Base-by-base conservation (phyloP, 106 monocot species). In the Vanilla planifolia region DNA sequence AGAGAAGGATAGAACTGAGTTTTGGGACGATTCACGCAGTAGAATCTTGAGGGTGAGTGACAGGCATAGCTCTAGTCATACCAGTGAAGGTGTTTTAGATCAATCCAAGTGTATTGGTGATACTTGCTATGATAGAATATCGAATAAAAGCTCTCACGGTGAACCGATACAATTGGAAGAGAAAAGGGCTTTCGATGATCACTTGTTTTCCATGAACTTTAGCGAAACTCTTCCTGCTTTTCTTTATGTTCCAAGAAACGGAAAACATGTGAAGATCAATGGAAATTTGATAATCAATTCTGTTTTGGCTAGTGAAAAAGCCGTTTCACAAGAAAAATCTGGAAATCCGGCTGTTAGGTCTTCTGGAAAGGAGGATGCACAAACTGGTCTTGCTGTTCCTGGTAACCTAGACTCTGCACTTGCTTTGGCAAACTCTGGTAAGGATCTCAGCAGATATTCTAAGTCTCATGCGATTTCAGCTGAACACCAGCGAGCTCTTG, bases 211-310 rank as follows among this genome's bases (percentile, higher is more conserved):
- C 20, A 53, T 45, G 15, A 89, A 95, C 60, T 60, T 80, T 24
- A 80, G 72, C 39, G 78, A 81, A 51, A 86, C 57, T 48, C 70
- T 95, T 1, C 73, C 89, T 61, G 89, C 86, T 46, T 68, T 89
- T 26, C 77, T 95, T 6, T 89, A 95, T 68, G 94, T 95, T 47
- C 86, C 89, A 3, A 83, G 94, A 48, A 89, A 95, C 60, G 83
- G 89, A 43, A 89, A 84, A 46, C 94, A 86, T 69, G 89, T 89
- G 43, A 73, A 84, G 75, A 89, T 95, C n/a, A 83, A 95, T 69
- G 89, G 94, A 1, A 95, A 95, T 75, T 70, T 95, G 73, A 89
- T 95, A 64, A 95, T 95, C 42, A 83, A 83, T 60, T 95, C 94
- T 5, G 80, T 95, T 53, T 75, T 95, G 51, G 94, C 83, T 25